Percentiles rank a stretch among this genome's conserved stretches.
Evolutionary conservation across 75 land plant genomes (phyloP).

Genomic region (Sequoia sempervirens): DNA sequence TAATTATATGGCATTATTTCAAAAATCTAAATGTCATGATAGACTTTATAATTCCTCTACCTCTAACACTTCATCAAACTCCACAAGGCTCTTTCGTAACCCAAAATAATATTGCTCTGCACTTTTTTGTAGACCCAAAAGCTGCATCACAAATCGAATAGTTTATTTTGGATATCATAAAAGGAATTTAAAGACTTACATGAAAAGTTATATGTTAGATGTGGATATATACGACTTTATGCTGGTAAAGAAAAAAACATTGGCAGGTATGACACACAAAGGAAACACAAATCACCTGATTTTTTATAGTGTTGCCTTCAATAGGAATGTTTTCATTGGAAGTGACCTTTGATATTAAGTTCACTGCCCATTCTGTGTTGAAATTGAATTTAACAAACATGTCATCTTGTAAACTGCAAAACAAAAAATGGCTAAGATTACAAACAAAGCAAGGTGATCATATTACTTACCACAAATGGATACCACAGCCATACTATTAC

Average conservation of each 20-base stretch:
- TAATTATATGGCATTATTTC: neutral
- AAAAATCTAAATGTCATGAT: neutral
- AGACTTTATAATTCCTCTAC: slow-evolving; percentile 21
- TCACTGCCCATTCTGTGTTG: slow-evolving; percentile 85
- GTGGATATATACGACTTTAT: neutral
- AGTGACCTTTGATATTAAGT: slow-evolving; percentile 63
- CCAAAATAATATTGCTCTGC: slow-evolving; percentile 86
- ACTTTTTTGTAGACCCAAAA: slow-evolving; percentile 68
- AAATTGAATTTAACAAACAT: slow-evolving; percentile 92
- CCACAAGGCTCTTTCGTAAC: slow-evolving; percentile 83
- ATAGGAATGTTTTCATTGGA: slow-evolving; percentile 77
- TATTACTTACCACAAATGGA: neutral
- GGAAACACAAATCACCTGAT: slow-evolving; percentile 43
- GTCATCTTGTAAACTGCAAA: slow-evolving; percentile 81
- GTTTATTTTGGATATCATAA: neutral
- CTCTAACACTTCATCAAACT: slow-evolving; percentile 99
- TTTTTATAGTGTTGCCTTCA: slow-evolving; percentile 58
- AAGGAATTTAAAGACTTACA: neutral
- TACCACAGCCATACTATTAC: neutral
- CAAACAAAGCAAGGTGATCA: neutral
- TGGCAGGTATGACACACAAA: neutral
- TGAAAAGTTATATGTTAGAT: slow-evolving; percentile 3
- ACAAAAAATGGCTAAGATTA: slow-evolving; percentile 4
- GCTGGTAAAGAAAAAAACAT: neutral
- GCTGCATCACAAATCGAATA: slow-evolving; percentile 26